These are phyloP conservation scores for Glarea lozoyensis DNA, from an alignment of 495 filamentous ascomycete species.

Conservation along the genomic window DNA sequence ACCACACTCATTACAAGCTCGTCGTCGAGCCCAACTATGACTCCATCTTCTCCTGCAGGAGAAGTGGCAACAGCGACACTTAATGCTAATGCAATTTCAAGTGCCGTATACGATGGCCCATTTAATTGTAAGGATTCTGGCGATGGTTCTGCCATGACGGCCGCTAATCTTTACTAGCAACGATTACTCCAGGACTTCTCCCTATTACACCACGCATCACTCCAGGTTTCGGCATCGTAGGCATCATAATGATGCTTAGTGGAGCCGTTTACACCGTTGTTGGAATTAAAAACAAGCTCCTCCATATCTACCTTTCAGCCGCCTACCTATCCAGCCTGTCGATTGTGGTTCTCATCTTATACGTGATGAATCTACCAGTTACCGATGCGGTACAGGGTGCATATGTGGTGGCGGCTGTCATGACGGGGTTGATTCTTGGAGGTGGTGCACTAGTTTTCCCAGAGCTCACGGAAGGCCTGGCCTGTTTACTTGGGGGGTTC, in stretches of 20 bases:
- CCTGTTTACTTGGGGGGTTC: constrained; percentile 82
- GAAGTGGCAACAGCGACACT: constrained; percentile 6
- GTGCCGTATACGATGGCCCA: too few relatives aligned
- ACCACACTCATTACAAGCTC: constrained; percentile 3
- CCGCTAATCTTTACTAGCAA: constrained; percentile 24
- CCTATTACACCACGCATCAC: constrained; percentile 70
- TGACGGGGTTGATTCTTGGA: constrained; percentile 72
- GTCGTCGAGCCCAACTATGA: constrained; percentile 11
- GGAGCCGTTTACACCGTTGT: constrained; percentile 64
- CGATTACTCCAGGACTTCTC: constrained; percentile 38
- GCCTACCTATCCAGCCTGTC: constrained; percentile 65
- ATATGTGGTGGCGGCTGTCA: constrained; percentile 71
- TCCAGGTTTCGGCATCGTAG: constrained; percentile 70
- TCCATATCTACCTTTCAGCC: constrained; percentile 75
- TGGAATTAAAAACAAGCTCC: constrained; percentile 76
- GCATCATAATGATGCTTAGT: constrained; percentile 62
- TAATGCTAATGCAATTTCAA: constrained; percentile 6
- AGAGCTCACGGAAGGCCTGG: constrained; percentile 80
- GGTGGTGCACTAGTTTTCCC: constrained; percentile 68
- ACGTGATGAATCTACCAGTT: constrained; percentile 80
- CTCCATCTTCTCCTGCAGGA: too few relatives aligned
- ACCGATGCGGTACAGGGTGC: constrained; percentile 72
- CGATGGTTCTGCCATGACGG: too few relatives aligned
- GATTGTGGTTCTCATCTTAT: constrained; percentile 77
- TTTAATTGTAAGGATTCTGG: too few relatives aligned